phyloP scores from a whole-genome alignment of 2,329 filamentous ascomycete species.

The Paraconiothyrium brasiliense region DNA sequence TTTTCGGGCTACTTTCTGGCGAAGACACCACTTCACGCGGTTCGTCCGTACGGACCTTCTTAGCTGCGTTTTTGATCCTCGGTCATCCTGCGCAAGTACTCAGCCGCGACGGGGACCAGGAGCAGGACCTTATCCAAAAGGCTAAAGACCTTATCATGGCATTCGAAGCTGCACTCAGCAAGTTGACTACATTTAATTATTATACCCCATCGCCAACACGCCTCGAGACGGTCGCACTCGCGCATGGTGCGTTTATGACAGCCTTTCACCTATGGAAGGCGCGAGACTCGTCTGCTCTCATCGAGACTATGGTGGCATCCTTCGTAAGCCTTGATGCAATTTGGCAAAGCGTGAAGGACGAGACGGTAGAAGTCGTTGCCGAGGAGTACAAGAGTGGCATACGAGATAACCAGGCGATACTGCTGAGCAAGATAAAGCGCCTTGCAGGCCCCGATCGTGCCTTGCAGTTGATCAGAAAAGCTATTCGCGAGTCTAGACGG shows the following conservation, averaged over 20 bases:
- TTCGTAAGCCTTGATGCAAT: slow-evolving; percentile 87
- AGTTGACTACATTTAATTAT: slow-evolving; percentile 71
- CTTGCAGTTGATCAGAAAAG: slow-evolving; percentile 76
- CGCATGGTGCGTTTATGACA: slow-evolving; percentile 78
- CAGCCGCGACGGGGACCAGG: slow-evolving; percentile 74
- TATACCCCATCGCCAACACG: slow-evolving; percentile 72
- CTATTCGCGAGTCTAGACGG: slow-evolving; percentile 76
- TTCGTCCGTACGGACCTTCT: slow-evolving; percentile 75
- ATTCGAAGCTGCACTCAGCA: slow-evolving; percentile 78
- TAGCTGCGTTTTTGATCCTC: slow-evolving; percentile 82
- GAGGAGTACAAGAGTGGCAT: slow-evolving; percentile 83
- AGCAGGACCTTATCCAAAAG: slow-evolving; percentile 78
- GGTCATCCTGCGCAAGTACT: slow-evolving; percentile 82
- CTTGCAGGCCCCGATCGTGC: slow-evolving; percentile 76
- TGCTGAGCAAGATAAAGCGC: slow-evolving; percentile 82
- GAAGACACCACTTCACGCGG: slow-evolving; percentile 71
- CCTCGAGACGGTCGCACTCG: slow-evolving; percentile 70
- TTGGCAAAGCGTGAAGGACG: slow-evolving; percentile 83
- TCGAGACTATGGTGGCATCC: slow-evolving; percentile 86
- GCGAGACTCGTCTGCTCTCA: slow-evolving; percentile 77
- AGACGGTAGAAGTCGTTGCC: slow-evolving; percentile 75
- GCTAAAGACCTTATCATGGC: slow-evolving; percentile 78
- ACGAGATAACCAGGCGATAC: slow-evolving; percentile 79
- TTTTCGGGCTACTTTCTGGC: slow-evolving; percentile 69
- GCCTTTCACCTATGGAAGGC: slow-evolving; percentile 87